Evolutionary conservation across 768 basidiomycete genomes (phyloP), one percentile per base, ranked within the genome.

Genomic region (Pleurotus tuoliensis): DNA sequence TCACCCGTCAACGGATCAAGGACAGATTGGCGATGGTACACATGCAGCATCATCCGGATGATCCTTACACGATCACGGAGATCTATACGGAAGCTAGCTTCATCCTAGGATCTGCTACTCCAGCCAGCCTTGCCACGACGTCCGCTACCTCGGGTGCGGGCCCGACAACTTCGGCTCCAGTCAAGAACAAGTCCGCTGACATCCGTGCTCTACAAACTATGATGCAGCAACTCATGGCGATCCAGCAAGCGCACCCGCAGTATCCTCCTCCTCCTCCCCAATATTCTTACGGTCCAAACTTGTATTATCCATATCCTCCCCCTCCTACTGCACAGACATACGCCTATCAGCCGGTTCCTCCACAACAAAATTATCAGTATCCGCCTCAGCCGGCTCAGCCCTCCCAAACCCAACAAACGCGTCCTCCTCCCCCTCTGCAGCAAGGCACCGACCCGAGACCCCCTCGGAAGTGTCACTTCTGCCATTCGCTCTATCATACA

Each of bases 41-140:
- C 12, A 66, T 62, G 1, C 64, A 67, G 20, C 59, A 61, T 16
- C 59, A 59, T 13, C 68, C 65, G 1, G 66, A 68, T 13, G 60
- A 67, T 12, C 65, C 66, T 1, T 69, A 67, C 51, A 20, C 37
- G 2, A 30, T 69, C 9, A 30, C n/a, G 0, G 58, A 67, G 6
- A 58, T 68, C 13, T 57, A 63, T 5, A 63, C 61, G 12, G 66
- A 64, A 1, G 60, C 64, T 0, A 48, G 59, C 3, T 65, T 66
- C 47, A 59, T 62, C 6, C 27, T 67, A 2, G 62, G 58, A 1
- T 59, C 64, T 1, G 16, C 43, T 12, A 11, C 3, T 18, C 25
- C 11, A 51, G 55, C 22, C 65, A 66, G 0, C 20, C 46, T 0
- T 5, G 24, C 4, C 46, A 38, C 1, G 66, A 71, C 45, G 65